A percentile compares a stretch with the other conserved stretches of the same genome.
Conservation (phyloP, 2,329 filamentous ascomycete genomes). For the Thielaviopsis euricoi region DNA sequence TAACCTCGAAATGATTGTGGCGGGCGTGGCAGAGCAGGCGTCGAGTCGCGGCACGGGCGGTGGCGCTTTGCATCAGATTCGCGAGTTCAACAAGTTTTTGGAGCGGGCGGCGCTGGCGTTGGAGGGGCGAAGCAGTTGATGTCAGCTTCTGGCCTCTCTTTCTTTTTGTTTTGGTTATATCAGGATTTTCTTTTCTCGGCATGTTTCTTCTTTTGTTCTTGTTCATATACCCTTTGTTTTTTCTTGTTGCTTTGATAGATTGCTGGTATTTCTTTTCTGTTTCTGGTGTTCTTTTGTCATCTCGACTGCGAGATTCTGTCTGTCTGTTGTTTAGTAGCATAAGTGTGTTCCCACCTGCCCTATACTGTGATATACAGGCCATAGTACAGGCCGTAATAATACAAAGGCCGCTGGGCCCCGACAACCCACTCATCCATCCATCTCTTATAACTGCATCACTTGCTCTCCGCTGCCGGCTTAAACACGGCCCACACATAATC, state of each 20-base stretch:
- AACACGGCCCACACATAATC: slow-evolving; percentile 24
- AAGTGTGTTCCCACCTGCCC: neutral
- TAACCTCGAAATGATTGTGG: slow-evolving; percentile 40
- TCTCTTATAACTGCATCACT: too few relatives aligned
- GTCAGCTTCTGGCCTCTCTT: too few relatives aligned
- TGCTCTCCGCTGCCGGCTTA: slow-evolving; percentile 3
- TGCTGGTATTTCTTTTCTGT: neutral
- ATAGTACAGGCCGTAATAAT: too few relatives aligned
- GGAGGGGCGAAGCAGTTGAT: too few relatives aligned
- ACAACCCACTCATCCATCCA: too few relatives aligned
- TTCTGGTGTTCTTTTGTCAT: neutral
- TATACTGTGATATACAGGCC: too few relatives aligned
- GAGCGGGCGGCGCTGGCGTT: slow-evolving; percentile 42
- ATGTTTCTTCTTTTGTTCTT: neutral
- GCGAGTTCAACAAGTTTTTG: slow-evolving; percentile 45
- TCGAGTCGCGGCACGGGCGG: slow-evolving; percentile 32
- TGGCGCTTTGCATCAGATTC: slow-evolving; percentile 38
- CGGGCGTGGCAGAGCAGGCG: slow-evolving; percentile 36
- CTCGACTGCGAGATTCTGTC: neutral
- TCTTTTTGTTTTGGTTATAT: neutral
- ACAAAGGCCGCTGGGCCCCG: too few relatives aligned
- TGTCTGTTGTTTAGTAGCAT: neutral
- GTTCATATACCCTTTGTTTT: neutral
- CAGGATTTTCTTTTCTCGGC: neutral
- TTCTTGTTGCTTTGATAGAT: neutral